phyloP scores from a whole-genome alignment of 2,329 filamentous ascomycete genomes.

The Aspergillus niger region DNA sequence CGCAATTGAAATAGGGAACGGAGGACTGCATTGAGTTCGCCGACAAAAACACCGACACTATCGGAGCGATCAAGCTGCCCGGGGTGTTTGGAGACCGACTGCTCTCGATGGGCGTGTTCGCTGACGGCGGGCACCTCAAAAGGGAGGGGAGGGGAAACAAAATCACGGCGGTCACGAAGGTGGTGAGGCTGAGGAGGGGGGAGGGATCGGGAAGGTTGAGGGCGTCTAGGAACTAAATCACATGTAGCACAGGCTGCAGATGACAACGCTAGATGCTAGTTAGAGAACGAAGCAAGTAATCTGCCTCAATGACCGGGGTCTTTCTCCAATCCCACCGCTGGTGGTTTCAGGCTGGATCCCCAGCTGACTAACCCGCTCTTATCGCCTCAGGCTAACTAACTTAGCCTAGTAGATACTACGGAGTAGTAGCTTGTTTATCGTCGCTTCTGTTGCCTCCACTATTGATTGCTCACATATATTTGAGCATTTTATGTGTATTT shows the following conservation, averaged over 20 bases:
- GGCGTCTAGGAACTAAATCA: slow-evolving; percentile 1
- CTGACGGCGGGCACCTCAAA: slow-evolving; percentile 17
- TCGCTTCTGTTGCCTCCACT: neutral
- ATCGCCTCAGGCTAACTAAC: slow-evolving; percentile 16
- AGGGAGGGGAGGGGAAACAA: slow-evolving; percentile 17
- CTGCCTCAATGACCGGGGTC: slow-evolving; percentile 12
- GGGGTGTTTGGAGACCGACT: slow-evolving; percentile 4
- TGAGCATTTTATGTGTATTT: no score
- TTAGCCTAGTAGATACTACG: neutral
- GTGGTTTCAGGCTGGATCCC: slow-evolving; percentile 16
- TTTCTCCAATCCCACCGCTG: slow-evolving; percentile 12
- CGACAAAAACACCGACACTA: slow-evolving; percentile 2
- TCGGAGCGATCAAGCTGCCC: neutral
- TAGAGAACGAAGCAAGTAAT: slow-evolving; percentile 6
- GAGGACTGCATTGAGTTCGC: slow-evolving; percentile 35
- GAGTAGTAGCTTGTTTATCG: neutral
- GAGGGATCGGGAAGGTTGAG: neutral
- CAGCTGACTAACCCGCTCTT: slow-evolving; percentile 23
- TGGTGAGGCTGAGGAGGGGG: slow-evolving; percentile 10
- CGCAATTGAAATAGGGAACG: slow-evolving; percentile 27
- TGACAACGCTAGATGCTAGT: neutral
- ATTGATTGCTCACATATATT: neutral
- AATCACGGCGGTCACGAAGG: slow-evolving; percentile 14
- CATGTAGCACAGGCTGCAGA: slow-evolving; percentile 14
- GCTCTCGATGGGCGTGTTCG: slow-evolving; percentile 10